Evolutionary conservation across 805 yeast species (phyloP), one percentile per base, ranked within the genome.

Genomic region (Barnettozyma salicaria): DNA sequence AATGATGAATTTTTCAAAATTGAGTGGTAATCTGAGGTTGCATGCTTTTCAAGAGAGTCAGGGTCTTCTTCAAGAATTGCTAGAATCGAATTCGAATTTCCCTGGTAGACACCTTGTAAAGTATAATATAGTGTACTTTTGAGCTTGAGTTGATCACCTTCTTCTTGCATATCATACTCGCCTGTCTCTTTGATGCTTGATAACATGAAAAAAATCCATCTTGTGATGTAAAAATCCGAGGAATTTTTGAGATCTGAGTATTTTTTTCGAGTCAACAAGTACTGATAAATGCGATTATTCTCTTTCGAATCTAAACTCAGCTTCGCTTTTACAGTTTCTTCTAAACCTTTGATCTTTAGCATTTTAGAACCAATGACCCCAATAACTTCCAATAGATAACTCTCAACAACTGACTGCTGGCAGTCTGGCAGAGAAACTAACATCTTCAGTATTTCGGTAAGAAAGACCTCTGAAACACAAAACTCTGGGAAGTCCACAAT

Each of bases 331-430:
- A 26, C 32, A 1, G 26, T 30, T 9, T 50, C 53, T 12, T 39
- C 41, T 13, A 43, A 30, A 3, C 57, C 48, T 37, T 55, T 66
- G 12, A 72, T 36, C 5, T 58, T 55, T 17, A 71, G 49, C 33
- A 80, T 65, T 26, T 61, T 64, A 3, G 72, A 65, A 0, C 84
- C 88, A 19, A 80, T 70, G 11, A 60, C 40, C 0, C 90, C 88
- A n/a, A 76, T 57, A 44, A 76, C 48, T 37, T 82, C 89, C 34
- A 84, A 54, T 4, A 74, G 64, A 42, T 66, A 67, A 0, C 77
- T 61, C 41, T 77, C 82, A 6, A 70, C 59, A 10, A 26, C 6
- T 1, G 70, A 60, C 0, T 68, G 32, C 30, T 63, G 60, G 20
- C 57, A 59, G 10, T 66, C 67, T 2, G 66, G 41, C 2, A 65